phyloP scores from a whole-genome alignment of 768 basidiomycete genomes.

The Suillus americanus region DNA sequence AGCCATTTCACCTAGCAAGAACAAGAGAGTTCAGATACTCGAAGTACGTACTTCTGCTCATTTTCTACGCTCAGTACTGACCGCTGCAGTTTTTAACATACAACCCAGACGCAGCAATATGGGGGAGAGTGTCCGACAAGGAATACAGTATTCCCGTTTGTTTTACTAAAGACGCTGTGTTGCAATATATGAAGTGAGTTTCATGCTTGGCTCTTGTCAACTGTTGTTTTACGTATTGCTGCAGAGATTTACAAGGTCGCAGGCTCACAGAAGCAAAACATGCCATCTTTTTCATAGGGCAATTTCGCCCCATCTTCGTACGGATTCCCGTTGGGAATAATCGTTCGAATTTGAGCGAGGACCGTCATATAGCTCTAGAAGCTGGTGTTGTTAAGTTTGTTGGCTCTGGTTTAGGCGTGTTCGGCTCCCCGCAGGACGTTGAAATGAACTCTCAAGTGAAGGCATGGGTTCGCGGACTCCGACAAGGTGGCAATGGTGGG shows the following conservation, averaged over 20 bases:
- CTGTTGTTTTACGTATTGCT: slow-evolving; percentile 8
- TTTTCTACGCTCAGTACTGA: slow-evolving; percentile 2
- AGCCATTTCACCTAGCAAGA: slow-evolving; percentile 26
- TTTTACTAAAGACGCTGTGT: slow-evolving; percentile 52
- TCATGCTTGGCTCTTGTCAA: not conserved
- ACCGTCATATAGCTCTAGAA: slow-evolving; percentile 51
- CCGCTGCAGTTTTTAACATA: slow-evolving; percentile 54
- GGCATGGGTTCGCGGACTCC: slow-evolving; percentile 58
- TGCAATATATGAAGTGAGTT: slow-evolving; percentile 41
- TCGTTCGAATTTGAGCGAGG: slow-evolving; percentile 37
- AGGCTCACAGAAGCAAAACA: slow-evolving; percentile 47
- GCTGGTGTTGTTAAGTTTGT: slow-evolving; percentile 42
- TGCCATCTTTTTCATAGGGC: slow-evolving; percentile 46
- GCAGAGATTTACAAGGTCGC: slow-evolving; percentile 24
- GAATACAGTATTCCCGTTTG: slow-evolving; percentile 48
- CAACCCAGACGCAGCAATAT: slow-evolving; percentile 47
- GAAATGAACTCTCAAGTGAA: slow-evolving; percentile 40
- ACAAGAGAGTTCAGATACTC: slow-evolving; percentile 57
- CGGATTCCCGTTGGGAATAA: slow-evolving; percentile 47
- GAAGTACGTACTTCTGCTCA: slow-evolving; percentile 39
- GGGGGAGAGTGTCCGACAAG: slow-evolving; percentile 67
- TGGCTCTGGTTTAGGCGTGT: slow-evolving; percentile 42
- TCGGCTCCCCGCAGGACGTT: slow-evolving; percentile 52
- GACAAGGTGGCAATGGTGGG: slow-evolving; percentile 59
- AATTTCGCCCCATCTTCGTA: slow-evolving; percentile 50